Evolutionary conservation across 1,284 basidiomycete genomes (phyloP).

Genomic region (Naganishia albida): DNA sequence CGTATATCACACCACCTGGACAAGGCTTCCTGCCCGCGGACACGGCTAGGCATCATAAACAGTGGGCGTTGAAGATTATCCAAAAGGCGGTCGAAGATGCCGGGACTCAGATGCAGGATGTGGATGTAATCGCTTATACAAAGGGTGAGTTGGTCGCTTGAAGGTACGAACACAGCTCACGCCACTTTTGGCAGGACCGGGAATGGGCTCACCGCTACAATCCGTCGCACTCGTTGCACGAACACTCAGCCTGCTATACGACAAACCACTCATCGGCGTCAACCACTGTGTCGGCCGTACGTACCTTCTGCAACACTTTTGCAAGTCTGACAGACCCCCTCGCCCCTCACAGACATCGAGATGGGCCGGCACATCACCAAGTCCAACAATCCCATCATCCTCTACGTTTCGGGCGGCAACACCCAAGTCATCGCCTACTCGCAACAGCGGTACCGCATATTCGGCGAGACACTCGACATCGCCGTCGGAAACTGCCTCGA

Average conservation of each 20-base stretch:
- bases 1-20: slow-evolving; percentile 96
- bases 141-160: slow-evolving; percentile 65
- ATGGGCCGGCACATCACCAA: slow-evolving; percentile 96
- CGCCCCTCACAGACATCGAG: slow-evolving; percentile 77
- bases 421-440: slow-evolving; percentile 99
- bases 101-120: slow-evolving; percentile 67
- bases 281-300: slow-evolving; percentile 98
- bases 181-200: slow-evolving; percentile 79
- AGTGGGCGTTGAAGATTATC: slow-evolving; percentile 86
- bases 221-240: slow-evolving; percentile 94
- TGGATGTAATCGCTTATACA: slow-evolving; percentile 96
- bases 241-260: slow-evolving; percentile 81
- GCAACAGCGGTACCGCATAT: slow-evolving; percentile 94
- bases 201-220: slow-evolving; percentile 96
- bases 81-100: slow-evolving; percentile 76
- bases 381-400: slow-evolving; percentile 91
- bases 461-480: slow-evolving; percentile 98
- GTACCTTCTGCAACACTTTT: slow-evolving; percentile 48
- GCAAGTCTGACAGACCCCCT: slow-evolving; percentile 4
- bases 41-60: slow-evolving; percentile 91
- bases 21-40: slow-evolving; percentile 95
- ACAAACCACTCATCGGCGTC: slow-evolving; percentile 91
- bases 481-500: slow-evolving; percentile 98
- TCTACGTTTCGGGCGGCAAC: slow-evolving; percentile 98
- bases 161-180: too few species aligned